Base-by-base conservation (phyloP, 345 rosid species). In the Citrus cavaleriei region DNA sequence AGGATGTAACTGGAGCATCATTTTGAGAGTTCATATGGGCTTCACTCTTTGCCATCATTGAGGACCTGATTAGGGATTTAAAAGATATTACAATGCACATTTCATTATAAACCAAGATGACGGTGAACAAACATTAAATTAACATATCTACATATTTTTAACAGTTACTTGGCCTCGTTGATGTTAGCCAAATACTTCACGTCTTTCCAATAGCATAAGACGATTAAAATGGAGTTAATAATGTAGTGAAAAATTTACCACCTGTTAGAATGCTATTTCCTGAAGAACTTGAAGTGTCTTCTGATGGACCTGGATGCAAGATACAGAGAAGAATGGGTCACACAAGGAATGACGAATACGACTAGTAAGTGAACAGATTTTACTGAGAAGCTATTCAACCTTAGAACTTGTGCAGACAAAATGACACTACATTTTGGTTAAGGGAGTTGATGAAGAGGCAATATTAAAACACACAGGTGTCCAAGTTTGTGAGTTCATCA, bases 201-300 rank as follows among this genome's bases (percentile, higher is more conserved):
- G 68, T 63, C 71, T 59, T 68, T 58, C 51, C 60, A 40, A 46
- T 25, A 19, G 77, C 16, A 37, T 5, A 55, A 2, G 16, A 16
- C 4, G 19, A 12, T n/a, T 58, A 32, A 65, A 77, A 73, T 19
- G n/a, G 42, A 32, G 58, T 40, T 59, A n/a, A 55, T 14, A 54
- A 55, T 65, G 72, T 32, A 57, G 75, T 19, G 49, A 18, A 73
- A 49, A 30, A 34, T 79, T 82, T 64, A 59, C 58, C 34, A 35
- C 74, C 32, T 74, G 67, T 77, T 89, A 92, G 83, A 85, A 95
- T 38, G 99, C 98, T 68, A 95, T 91, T 81, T 92, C 98, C 87
- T 93, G 91, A 63, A 93, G 96, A 82, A 92, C 82, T 84, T 87
- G 83, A 66, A 95, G 95, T 4, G 98, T 96, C 77, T 93, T 92